phyloP scores from a whole-genome alignment of 78 protist genomes.

The Dictyostelium discoideum region DNA sequence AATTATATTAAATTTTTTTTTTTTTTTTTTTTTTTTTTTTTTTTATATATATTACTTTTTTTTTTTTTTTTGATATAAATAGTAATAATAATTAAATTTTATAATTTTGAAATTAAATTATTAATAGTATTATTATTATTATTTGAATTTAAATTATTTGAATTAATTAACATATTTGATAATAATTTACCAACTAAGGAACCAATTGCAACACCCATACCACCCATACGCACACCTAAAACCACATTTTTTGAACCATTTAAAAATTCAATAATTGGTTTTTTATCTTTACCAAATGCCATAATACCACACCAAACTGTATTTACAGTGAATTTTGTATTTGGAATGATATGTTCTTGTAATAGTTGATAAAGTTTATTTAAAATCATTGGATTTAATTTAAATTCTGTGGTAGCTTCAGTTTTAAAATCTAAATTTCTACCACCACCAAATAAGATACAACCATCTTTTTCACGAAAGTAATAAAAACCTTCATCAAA shows the following conservation, averaged over 20 bases:
- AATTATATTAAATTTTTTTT: no score
- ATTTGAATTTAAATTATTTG: neutral
- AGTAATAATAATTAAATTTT: no score
- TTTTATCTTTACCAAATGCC: conserved; percentile 43
- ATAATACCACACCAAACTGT: conserved; percentile 29
- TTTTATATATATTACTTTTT: no score
- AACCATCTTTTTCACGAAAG: conserved; percentile 26
- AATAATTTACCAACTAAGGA: conserved; percentile 1
- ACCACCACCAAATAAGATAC: conserved; percentile 51
- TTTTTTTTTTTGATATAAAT: no score
- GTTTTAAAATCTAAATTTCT: conserved; percentile 42
- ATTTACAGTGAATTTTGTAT: neutral
- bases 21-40: no score
- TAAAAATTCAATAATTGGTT: conserved; percentile 23
- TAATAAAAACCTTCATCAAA: conserved; percentile 49
- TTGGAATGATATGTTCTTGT: neutral
- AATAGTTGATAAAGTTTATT: neutral
- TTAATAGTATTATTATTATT: neutral
- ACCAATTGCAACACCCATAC: conserved; percentile 48
- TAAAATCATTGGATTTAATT: conserved; percentile 3
- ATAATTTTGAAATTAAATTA: neutral
- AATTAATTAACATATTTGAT: neutral
- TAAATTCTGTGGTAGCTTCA: conserved; percentile 18
- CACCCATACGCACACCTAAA: conserved; percentile 45
- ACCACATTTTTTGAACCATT: neutral